Evolutionary conservation across 371 early-diverging fungal species (phyloP).

Genomic region (Lichtheimia hyalospora): DNA sequence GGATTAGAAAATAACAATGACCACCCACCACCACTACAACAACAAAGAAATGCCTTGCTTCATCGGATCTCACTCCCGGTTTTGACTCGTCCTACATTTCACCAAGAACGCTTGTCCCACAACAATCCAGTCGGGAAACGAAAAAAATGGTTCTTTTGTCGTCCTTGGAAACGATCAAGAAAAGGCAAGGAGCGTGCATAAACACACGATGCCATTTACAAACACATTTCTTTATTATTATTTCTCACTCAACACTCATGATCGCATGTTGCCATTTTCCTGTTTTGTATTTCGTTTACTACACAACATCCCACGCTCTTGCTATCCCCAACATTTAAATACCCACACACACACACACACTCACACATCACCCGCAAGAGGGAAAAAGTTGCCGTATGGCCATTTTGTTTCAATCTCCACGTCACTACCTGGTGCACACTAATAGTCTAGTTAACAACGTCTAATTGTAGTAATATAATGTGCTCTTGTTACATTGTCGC

Average conservation of each 20-base stretch:
- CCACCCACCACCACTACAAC: neutral
- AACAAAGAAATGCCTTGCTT: slow-evolving; percentile 1
- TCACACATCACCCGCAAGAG: neutral
- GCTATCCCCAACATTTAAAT: neutral
- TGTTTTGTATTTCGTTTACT: neutral
- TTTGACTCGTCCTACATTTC: slow-evolving; percentile 1
- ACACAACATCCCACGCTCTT: neutral
- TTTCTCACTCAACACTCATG: neutral
- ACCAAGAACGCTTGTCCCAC: slow-evolving; percentile 7
- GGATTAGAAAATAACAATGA: neutral
- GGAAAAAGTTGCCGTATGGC: too few relatives aligned
- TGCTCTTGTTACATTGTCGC: too few relatives aligned
- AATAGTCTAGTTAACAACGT: too few relatives aligned
- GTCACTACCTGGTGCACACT: too few relatives aligned
- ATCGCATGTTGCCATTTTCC: neutral
- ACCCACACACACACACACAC: slow-evolving; percentile 5
- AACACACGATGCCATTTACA: neutral
- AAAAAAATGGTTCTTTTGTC: slow-evolving; percentile 5
- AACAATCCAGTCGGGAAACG: neutral
- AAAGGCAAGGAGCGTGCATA: slow-evolving; percentile 13
- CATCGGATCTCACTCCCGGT: slow-evolving; percentile 20
- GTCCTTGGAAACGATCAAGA: slow-evolving; percentile 7
- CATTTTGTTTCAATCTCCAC: too few relatives aligned
- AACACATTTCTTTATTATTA: neutral
- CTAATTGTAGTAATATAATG: too few relatives aligned